phyloP scores from a whole-genome alignment of 2,329 filamentous ascomycete species.

The Fusarium nelsonii region DNA sequence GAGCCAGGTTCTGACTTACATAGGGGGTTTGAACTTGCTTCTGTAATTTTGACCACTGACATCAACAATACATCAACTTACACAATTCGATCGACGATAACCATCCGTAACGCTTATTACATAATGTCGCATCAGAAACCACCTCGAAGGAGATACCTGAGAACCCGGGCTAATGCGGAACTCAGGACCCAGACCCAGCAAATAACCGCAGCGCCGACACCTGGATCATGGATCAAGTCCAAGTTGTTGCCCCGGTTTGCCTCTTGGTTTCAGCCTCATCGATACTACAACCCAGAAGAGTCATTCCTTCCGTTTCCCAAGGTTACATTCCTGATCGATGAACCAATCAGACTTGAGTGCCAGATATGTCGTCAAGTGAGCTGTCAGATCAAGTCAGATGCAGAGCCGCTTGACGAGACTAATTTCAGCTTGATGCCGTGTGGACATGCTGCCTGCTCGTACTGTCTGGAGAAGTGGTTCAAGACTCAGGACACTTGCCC shows the following conservation, averaged over 20 bases:
- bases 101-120: background rate
- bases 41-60: background rate
- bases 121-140: conserved; percentile 7
- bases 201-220: background rate
- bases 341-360: conserved; percentile 42
- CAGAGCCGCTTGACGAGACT: conserved; percentile 24
- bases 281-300: conserved; percentile 36
- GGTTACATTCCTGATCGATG: conserved; percentile 48
- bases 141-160: conserved; percentile 19
- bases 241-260: conserved; percentile 23
- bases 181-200: background rate
- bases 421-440: conserved; percentile 52
- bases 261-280: conserved; percentile 38
- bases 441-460: conserved; percentile 51
- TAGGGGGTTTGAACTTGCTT: background rate
- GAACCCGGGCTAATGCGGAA: conserved; percentile 17
- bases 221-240: conserved; percentile 18
- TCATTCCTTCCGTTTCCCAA: conserved; percentile 48
- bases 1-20: background rate
- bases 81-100: background rate
- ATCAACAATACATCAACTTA: background rate
- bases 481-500: conserved; percentile 47
- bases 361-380: conserved; percentile 46
- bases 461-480: conserved; percentile 50
- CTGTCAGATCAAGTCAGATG: conserved; percentile 37